Evolutionary conservation across 2,329 filamentous ascomycete genomes (phyloP).

Genomic region (Coniochaeta sp.): DNA sequence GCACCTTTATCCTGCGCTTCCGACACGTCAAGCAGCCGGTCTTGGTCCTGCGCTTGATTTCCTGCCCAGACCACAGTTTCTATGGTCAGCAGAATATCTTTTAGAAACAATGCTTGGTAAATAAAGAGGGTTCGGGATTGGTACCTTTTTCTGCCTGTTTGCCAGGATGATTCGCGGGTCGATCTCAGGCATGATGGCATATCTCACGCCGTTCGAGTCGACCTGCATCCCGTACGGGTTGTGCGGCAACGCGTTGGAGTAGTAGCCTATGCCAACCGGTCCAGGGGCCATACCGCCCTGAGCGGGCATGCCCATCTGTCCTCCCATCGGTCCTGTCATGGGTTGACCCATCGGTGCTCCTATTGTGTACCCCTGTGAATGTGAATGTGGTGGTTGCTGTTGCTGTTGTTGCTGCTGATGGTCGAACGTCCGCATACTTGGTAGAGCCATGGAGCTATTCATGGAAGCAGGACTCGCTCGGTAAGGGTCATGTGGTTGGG

Average conservation of each 20-base stretch:
- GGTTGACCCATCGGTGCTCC: background rate
- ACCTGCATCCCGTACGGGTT: constrained; percentile 35
- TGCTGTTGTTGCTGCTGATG: constrained; percentile 22
- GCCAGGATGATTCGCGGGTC: constrained; percentile 39
- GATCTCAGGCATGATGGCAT: constrained; percentile 32
- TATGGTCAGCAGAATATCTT: constrained; percentile 16
- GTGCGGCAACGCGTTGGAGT: constrained; percentile 25
- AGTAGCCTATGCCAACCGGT: constrained; percentile 34
- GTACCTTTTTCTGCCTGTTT: constrained; percentile 51
- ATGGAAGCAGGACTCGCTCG: constrained; percentile 21
- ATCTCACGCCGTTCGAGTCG: constrained; percentile 33
- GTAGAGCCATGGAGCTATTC: constrained; percentile 27
- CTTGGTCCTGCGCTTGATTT: constrained; percentile 56
- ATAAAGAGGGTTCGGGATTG: constrained; percentile 8
- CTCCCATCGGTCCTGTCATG: constrained; percentile 26
- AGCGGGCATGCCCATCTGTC: constrained; percentile 11
- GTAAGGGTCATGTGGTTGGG: constrained; percentile 22
- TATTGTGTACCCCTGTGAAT: constrained; percentile 9
- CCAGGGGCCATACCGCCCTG: constrained; percentile 21
- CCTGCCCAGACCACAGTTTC: constrained; percentile 28
- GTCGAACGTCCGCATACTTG: constrained; percentile 36
- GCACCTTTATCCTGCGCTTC: constrained; percentile 55
- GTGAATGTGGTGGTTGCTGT: constrained; percentile 14
- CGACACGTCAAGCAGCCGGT: constrained; percentile 57
- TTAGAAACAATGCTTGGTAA: background rate